Percentiles rank a stretch among this genome's conserved stretches.
Evolutionary conservation across 2,329 filamentous ascomycete genomes (phyloP).

Genomic region (Dactylellina leptospora): DNA sequence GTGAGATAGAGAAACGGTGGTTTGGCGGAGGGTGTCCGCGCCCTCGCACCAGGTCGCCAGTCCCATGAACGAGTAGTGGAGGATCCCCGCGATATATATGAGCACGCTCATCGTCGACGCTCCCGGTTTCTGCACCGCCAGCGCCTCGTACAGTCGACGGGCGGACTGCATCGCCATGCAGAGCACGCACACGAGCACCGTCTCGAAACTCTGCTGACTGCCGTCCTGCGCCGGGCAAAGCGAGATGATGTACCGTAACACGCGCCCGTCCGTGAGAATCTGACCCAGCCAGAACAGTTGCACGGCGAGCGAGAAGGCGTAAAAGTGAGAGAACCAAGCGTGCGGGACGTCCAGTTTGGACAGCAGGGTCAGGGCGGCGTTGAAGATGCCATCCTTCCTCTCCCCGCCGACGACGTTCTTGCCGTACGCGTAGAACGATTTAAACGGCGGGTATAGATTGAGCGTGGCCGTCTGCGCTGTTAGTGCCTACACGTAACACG

Average conservation of each 20-base stretch:
- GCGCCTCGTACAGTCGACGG: constrained; percentile 79
- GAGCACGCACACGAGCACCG: constrained; percentile 71
- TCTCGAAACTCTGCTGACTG: constrained; percentile 53
- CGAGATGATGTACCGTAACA: constrained; percentile 62
- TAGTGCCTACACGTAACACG: not conserved
- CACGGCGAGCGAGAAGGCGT: constrained; percentile 73
- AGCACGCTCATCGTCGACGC: constrained; percentile 81
- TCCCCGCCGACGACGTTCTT: constrained; percentile 17
- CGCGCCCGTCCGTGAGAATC: constrained; percentile 66
- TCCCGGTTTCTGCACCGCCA: constrained; percentile 70
- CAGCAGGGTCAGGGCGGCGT: constrained; percentile 63
- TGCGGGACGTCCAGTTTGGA: constrained; percentile 76
- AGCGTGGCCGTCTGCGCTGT: constrained; percentile 38
- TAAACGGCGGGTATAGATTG: constrained; percentile 42
- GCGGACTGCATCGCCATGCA: constrained; percentile 79
- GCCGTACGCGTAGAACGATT: constrained; percentile 39
- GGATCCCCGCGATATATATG: constrained; percentile 80
- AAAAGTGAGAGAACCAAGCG: constrained; percentile 89
- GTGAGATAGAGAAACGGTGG: constrained; percentile 56
- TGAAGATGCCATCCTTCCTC: constrained; percentile 21
- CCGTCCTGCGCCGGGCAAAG: constrained; percentile 61
- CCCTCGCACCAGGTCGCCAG: constrained; percentile 87
- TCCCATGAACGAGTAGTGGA: constrained; percentile 78
- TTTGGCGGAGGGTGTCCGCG: constrained; percentile 61
- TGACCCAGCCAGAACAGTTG: constrained; percentile 79